These are phyloP conservation scores for Hymenoscyphus fraxineus DNA, from an alignment of 2,329 filamentous ascomycete genomes.

Conservation along the genomic window DNA sequence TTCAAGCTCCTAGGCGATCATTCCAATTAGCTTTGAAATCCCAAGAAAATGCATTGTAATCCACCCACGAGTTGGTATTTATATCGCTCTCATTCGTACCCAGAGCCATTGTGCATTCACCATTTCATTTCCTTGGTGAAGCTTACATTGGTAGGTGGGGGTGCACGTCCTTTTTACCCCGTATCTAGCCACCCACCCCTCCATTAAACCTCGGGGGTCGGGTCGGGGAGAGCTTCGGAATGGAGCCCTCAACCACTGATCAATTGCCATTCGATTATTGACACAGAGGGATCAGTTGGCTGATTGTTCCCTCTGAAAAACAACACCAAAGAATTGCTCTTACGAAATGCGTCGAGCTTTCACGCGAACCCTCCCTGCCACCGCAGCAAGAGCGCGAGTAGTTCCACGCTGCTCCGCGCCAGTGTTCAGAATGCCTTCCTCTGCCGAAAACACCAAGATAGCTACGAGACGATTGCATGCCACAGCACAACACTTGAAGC, in stretches of 20 bases:
- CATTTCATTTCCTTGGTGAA: background rate
- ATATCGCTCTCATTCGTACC: too few relatives aligned
- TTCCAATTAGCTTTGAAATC: too few relatives aligned
- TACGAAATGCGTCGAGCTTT: slow-evolving; percentile 32
- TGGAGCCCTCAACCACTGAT: background rate
- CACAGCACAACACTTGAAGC: slow-evolving; percentile 52
- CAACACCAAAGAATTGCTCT: background rate
- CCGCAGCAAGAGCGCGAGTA: slow-evolving; percentile 21
- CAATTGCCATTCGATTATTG: background rate
- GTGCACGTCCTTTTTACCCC: background rate
- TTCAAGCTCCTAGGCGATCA: too few relatives aligned
- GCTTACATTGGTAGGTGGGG: background rate
- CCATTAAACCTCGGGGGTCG: background rate
- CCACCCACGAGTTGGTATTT: too few relatives aligned
- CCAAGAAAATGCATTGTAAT: too few relatives aligned
- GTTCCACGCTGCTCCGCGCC: slow-evolving; percentile 22
- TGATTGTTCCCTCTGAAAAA: background rate
- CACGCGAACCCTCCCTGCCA: slow-evolving; percentile 28
- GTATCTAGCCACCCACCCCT: background rate
- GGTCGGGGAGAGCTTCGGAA: background rate
- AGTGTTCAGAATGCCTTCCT: slow-evolving; percentile 30
- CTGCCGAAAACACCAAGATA: slow-evolving; percentile 26
- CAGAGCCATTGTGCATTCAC: background rate
- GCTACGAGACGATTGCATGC: slow-evolving; percentile 54
- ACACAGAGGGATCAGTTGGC: background rate